Evolutionary conservation across 2,329 filamentous ascomycete genomes (phyloP).

Genomic region (Curvularia lunata): DNA sequence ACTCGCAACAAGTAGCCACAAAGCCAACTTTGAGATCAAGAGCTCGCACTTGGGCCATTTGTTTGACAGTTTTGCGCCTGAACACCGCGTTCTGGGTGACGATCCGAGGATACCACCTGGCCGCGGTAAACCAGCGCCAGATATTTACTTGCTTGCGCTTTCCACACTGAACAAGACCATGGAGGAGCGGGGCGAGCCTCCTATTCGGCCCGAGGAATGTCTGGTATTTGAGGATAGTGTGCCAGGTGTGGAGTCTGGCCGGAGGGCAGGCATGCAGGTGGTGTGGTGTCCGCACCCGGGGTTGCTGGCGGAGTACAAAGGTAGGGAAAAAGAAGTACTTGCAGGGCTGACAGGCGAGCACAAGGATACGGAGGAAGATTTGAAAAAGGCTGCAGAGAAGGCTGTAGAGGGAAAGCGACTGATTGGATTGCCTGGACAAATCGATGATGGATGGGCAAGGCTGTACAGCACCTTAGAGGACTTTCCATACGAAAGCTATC

Average conservation of each 20-base stretch:
- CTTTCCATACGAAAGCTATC: conserved; percentile 67
- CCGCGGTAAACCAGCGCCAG: conserved; percentile 90
- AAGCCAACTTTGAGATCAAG: conserved; percentile 77
- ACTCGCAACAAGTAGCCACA: conserved; percentile 80
- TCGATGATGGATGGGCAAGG: conserved; percentile 67
- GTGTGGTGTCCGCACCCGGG: conserved; percentile 89
- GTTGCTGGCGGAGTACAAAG: conserved; percentile 75
- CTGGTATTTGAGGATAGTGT: conserved; percentile 97
- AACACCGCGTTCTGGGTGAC: conserved; percentile 82
- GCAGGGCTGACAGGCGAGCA: conserved; percentile 80
- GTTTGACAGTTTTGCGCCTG: conserved; percentile 69
- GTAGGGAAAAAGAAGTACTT: conserved; percentile 79
- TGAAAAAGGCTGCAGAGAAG: conserved; percentile 46
- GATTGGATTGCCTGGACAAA: conserved; percentile 58
- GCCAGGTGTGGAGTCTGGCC: conserved; percentile 86
- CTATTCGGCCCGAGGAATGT: conserved; percentile 82
- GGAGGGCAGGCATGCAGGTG: conserved; percentile 92
- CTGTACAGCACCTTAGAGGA: conserved; percentile 60
- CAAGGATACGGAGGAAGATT: conserved; percentile 59
- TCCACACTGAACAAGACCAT: conserved; percentile 81
- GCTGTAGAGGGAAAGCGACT: conserved; percentile 48
- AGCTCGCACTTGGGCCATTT: conserved; percentile 62
- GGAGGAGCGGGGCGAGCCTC: conserved; percentile 62
- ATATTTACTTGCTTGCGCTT: conserved; percentile 90
- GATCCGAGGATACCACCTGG: conserved; percentile 77